Conservation (phyloP, 1,284 basidiomycete species). For the Puccinia novopanici region DNA sequence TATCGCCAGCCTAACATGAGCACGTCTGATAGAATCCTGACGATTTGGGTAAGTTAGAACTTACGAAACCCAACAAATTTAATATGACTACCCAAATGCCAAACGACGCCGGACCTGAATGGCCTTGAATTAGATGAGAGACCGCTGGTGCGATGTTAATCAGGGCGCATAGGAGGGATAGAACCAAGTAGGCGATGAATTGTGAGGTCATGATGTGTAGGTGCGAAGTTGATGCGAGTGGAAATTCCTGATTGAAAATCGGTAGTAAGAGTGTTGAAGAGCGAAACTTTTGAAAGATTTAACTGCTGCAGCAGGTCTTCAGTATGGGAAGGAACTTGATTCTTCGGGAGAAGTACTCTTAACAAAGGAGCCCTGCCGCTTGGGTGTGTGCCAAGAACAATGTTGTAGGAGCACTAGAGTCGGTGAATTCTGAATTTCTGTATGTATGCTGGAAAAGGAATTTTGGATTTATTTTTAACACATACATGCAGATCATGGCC, state of each 20-base stretch:
- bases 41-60: background rate
- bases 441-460: too few relatives aligned
- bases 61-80: constrained; percentile 28
- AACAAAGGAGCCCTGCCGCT: too few relatives aligned
- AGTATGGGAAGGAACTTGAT: too few relatives aligned
- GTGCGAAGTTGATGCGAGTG: background rate
- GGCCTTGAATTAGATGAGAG: constrained; percentile 42
- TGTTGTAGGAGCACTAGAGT: too few relatives aligned
- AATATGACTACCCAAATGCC: constrained; percentile 41
- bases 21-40: background rate
- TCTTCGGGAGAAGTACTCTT: too few relatives aligned
- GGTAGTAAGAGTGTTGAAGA: background rate
- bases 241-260: background rate
- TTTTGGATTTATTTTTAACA: too few relatives aligned
- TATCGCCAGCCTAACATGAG: background rate
- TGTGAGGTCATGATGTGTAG: constrained; percentile 9
- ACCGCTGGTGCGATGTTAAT: constrained; percentile 38
- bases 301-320: background rate
- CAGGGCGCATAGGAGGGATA: constrained; percentile 30
- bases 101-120: constrained; percentile 38
- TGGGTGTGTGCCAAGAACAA: too few relatives aligned
- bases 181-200: constrained; percentile 10
- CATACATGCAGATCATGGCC: too few relatives aligned
- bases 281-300: background rate
- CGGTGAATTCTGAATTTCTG: too few relatives aligned